phyloP scores from a whole-genome alignment of 2,329 filamentous ascomycete genomes.

The Camillea tinctor region DNA sequence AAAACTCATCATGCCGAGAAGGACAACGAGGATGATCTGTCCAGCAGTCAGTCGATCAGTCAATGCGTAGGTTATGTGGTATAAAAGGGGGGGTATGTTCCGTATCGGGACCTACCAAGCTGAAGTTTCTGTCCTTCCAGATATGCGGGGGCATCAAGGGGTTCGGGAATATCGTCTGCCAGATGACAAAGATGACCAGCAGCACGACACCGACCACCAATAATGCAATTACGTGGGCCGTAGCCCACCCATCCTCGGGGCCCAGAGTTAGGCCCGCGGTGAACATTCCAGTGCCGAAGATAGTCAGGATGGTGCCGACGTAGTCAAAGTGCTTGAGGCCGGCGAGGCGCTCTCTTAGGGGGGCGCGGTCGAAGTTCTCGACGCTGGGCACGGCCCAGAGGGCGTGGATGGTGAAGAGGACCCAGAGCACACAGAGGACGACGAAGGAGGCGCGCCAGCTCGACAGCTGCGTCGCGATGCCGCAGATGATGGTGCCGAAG shows the following conservation, averaged over 20 bases:
- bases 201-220: slow-evolving; percentile 58
- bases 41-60: neutral
- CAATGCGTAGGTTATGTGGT: slow-evolving; percentile 3
- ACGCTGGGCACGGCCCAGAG: slow-evolving; percentile 61
- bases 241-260: slow-evolving; percentile 61
- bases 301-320: slow-evolving; percentile 58
- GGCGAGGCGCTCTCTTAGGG: slow-evolving; percentile 34
- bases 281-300: slow-evolving; percentile 65
- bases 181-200: slow-evolving; percentile 57
- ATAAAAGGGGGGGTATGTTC: neutral
- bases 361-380: slow-evolving; percentile 42
- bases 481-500: slow-evolving; percentile 55
- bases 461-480: slow-evolving; percentile 59
- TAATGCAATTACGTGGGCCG: slow-evolving; percentile 60
- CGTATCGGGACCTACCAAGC: slow-evolving; percentile 44
- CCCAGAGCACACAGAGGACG: slow-evolving; percentile 62
- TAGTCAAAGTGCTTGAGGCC: slow-evolving; percentile 58
- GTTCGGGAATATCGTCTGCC: slow-evolving; percentile 54
- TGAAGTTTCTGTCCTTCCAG: slow-evolving; percentile 64
- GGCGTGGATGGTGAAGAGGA: slow-evolving; percentile 55
- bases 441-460: slow-evolving; percentile 65
- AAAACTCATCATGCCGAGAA: slow-evolving; percentile 64
- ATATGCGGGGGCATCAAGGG: slow-evolving; percentile 54
- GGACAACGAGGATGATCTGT: slow-evolving; percentile 54
- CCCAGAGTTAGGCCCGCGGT: slow-evolving; percentile 59